Evolutionary conservation across 768 basidiomycete species (phyloP).

Genomic region (Jaapia argillacea): DNA sequence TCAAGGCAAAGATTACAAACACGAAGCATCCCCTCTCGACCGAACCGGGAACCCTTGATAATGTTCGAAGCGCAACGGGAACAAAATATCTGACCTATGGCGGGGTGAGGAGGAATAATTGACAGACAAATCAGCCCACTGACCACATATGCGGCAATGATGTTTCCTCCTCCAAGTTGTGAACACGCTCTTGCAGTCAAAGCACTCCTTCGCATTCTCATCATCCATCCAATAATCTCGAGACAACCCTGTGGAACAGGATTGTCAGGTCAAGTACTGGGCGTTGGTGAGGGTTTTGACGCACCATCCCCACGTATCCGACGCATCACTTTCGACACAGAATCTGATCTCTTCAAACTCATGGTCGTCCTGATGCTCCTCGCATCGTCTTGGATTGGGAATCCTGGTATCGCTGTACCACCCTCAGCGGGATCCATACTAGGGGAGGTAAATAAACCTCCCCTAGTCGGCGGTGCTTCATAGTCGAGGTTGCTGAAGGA

Average conservation of each 20-base stretch:
- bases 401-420: constrained; percentile 78
- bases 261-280: constrained; percentile 1
- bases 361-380: constrained; percentile 72
- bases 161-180: constrained; percentile 93
- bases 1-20: constrained; percentile 95
- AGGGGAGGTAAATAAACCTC: constrained; percentile 39
- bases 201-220: constrained; percentile 90
- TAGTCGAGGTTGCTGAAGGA: constrained; percentile 59
- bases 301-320: constrained; percentile 84
- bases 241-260: constrained; percentile 50
- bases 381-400: constrained; percentile 86
- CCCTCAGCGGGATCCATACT: constrained; percentile 46
- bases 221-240: constrained; percentile 99
- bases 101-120: background rate
- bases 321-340: constrained; percentile 87
- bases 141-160: constrained; percentile 95
- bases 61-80: constrained; percentile 95
- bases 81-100: constrained; percentile 90
- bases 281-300: background rate
- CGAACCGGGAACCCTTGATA: constrained; percentile 89
- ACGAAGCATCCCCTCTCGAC: constrained; percentile 90
- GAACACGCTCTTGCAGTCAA: constrained; percentile 91
- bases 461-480: constrained; percentile 47
- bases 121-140: constrained; percentile 12
- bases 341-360: constrained; percentile 65